These are phyloP conservation scores for Fusarium mundagurra DNA, from an alignment of 2,329 filamentous ascomycete genomes.

Conservation along the genomic window DNA sequence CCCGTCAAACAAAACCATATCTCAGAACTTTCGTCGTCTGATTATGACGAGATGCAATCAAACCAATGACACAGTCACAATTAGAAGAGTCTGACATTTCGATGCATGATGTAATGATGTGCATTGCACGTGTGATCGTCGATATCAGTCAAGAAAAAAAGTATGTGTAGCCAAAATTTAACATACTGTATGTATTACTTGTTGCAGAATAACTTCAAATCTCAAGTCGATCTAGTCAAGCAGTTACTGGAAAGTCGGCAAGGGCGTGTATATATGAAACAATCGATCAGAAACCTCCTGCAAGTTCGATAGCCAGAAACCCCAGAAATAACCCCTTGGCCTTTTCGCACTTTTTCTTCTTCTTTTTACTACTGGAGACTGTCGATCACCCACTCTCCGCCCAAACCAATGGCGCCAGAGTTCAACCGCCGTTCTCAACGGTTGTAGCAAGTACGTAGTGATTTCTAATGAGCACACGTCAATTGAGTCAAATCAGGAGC, in stretches of 20 bases:
- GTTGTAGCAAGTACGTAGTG: not conserved
- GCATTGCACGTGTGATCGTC: not conserved
- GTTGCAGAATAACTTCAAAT: not conserved
- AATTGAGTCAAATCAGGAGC: not conserved
- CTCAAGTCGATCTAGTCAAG: not conserved
- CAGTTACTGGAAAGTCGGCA: not conserved
- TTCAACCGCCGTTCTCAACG: conserved; percentile 10
- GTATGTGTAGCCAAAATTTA: not conserved
- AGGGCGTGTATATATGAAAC: not conserved
- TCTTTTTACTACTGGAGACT: conserved; percentile 2
- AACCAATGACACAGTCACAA: not conserved
- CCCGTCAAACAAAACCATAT: not conserved
- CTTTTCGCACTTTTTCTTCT: not conserved
- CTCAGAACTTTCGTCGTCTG: conserved; percentile 5
- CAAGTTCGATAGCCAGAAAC: not conserved
- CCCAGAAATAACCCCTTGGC: not conserved
- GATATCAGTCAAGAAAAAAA: not conserved
- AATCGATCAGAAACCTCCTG: not conserved
- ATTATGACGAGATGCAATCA: conserved; percentile 12
- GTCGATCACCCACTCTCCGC: conserved; percentile 19
- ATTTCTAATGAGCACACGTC: not conserved
- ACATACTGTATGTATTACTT: not conserved
- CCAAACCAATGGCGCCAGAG: not conserved
- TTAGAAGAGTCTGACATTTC: not conserved
- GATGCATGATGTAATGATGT: conserved; percentile 24